Conservation (phyloP, 257 asterid species). For the Salvia hispanica region DNA sequence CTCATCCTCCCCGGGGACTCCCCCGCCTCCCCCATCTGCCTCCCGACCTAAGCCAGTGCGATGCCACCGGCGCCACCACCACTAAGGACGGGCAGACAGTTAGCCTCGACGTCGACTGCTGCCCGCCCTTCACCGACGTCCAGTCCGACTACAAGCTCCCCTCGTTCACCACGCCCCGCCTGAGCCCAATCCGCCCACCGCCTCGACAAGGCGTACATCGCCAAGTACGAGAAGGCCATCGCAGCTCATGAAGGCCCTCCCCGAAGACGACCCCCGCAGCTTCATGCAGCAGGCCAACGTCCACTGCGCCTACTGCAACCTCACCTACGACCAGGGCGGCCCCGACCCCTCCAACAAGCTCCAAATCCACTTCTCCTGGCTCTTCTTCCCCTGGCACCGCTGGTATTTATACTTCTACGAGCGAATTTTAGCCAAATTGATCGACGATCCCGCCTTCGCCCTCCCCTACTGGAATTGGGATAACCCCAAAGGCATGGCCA, state of each 20-base stretch:
- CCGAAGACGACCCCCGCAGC: conserved; percentile 43
- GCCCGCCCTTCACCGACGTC: conserved; percentile 33
- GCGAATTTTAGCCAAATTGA: conserved; percentile 42
- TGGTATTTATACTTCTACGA: conserved; percentile 53
- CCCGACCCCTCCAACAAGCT: conserved; percentile 30
- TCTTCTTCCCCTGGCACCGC: conserved; percentile 50
- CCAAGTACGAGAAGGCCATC: conserved; percentile 42
- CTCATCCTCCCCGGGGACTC: background rate
- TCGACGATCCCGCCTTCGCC: conserved; percentile 49
- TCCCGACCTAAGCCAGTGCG: conserved; percentile 37
- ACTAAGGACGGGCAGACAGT: too few relatives aligned
- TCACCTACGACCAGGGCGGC: conserved; percentile 39
- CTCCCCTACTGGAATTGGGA: conserved; percentile 61
- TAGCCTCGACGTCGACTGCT: conserved; percentile 38
- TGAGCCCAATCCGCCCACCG: conserved; percentile 51
- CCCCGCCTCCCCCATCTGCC: conserved; percentile 29
- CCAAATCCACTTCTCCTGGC: conserved; percentile 50
- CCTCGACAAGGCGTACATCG: conserved; percentile 31
- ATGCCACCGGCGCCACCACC: too few relatives aligned
- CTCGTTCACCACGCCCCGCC: too few relatives aligned
- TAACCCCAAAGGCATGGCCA: conserved; percentile 37
- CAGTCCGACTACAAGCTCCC: conserved; percentile 40
- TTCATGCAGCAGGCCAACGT: conserved; percentile 53
- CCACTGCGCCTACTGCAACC: conserved; percentile 59
- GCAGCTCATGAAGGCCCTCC: conserved; percentile 45